Conservation (phyloP, 352 stramenopile genomes). For the Phytophthora nicotianae region DNA sequence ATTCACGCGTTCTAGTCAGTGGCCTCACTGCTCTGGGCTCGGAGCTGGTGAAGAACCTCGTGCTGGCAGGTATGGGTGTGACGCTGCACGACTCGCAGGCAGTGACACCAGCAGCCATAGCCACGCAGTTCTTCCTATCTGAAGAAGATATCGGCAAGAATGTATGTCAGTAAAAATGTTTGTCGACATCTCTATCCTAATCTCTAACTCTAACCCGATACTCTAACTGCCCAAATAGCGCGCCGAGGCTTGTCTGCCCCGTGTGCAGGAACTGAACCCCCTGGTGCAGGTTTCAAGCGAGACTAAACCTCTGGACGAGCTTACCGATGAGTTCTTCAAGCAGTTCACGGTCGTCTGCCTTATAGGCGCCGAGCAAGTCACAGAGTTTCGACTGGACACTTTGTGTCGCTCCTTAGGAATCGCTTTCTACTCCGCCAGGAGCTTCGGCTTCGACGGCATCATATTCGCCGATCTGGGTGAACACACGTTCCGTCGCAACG, state of each 20-base stretch:
- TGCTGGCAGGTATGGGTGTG: constrained; percentile 94
- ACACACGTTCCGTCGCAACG: constrained; percentile 68
- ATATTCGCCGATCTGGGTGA: constrained; percentile 80
- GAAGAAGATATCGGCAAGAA: constrained; percentile 75
- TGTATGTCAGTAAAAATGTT: constrained; percentile 38
- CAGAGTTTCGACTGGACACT: constrained; percentile 63
- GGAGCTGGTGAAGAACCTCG: constrained; percentile 98
- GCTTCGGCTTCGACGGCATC: constrained; percentile 82
- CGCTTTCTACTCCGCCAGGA: constrained; percentile 74
- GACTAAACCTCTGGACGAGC: constrained; percentile 54
- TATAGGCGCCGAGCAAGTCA: constrained; percentile 46
- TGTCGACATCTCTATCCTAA: neutral
- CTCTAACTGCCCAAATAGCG: constrained; percentile 41
- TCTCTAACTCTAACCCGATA: neutral
- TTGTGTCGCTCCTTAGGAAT: constrained; percentile 60
- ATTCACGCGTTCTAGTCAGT: constrained; percentile 88
- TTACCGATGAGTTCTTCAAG: constrained; percentile 80
- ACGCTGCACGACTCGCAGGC: constrained; percentile 89
- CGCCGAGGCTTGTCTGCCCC: constrained; percentile 74
- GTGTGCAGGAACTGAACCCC: constrained; percentile 95
- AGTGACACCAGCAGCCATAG: constrained; percentile 53
- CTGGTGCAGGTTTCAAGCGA: constrained; percentile 88
- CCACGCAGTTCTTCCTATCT: constrained; percentile 88
- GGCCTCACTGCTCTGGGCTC: constrained; percentile 84
- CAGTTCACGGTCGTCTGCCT: constrained; percentile 90